Base-by-base conservation (phyloP, 768 basidiomycete genomes). In the Coprinellus micaceus region DNA sequence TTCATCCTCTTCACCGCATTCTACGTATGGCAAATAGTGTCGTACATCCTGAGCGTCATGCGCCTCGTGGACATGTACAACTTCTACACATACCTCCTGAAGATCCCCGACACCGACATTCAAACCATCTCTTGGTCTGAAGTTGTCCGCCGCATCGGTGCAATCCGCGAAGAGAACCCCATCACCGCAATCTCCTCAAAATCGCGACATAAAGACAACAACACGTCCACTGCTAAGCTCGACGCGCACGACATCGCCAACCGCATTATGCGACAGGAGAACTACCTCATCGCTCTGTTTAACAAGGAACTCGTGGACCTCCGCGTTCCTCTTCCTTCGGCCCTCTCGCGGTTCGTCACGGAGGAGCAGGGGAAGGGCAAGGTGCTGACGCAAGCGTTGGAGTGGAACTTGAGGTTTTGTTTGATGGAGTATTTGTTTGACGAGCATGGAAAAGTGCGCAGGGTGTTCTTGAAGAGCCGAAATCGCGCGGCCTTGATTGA, bases 201-300 rank as follows among this genome's bases (percentile, higher is more conserved):
- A 61, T 74, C 77, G 3, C 74, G 76, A 48, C 75, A 70, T 48
- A 74, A 77, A 0, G 56, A 57, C 51, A 82, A 84, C 61, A 81
- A 87, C 59, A 82, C 86, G 3, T 79, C 86, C 10, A 86, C 84
- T 1, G 91, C 93, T 46, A 91, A 91, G 67, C 83, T 99, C 6
- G 97, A 99, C 63, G 97, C 96, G 2, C 97, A 99, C 67, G 96
- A 98, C 71, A 85, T 98, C 52, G 96, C 96, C 3, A 98, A 98
- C 68, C 88, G 97, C 51, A 98, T 99, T 64, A 82, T 99, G 84
- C 83, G 97, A 29, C 93, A 98, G 69, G 97, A 98, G 67, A 99
- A 99, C 71, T 99, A 98, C 67, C 81, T 99, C 50, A 97, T 98
- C 57, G 94, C 97, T 0, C 71, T 99, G 19, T 97, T 99, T 71